Evolutionary conservation across 2,329 filamentous ascomycete genomes (phyloP).

Genomic region (Penicillium sp.): DNA sequence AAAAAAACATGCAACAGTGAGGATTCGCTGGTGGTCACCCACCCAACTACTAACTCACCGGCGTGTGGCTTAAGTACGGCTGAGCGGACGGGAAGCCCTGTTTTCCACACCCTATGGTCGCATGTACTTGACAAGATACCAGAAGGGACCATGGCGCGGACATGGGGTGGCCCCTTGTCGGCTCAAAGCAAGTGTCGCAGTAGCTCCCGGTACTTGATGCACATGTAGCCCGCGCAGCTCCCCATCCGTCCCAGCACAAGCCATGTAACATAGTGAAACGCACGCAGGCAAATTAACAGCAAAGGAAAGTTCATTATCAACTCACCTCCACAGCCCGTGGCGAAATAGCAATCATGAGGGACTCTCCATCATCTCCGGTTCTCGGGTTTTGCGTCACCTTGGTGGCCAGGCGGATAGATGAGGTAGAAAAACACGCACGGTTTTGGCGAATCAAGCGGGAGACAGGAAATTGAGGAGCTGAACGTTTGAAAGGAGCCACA

Average conservation of each 20-base stretch:
- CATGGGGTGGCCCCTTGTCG: background rate
- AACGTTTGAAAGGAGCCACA: background rate
- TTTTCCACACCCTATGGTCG: conserved; percentile 49
- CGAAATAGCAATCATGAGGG: conserved; percentile 80
- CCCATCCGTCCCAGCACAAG: background rate
- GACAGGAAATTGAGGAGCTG: background rate
- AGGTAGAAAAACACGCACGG: conserved; percentile 37
- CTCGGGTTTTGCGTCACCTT: conserved; percentile 65
- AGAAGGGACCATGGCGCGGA: conserved; percentile 17
- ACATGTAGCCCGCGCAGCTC: background rate
- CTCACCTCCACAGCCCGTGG: conserved; percentile 74
- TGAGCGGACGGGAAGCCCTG: conserved; percentile 50
- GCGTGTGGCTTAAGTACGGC: conserved; percentile 49
- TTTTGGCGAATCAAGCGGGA: conserved; percentile 18
- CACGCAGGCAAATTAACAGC: background rate
- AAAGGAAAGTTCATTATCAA: conserved; percentile 14
- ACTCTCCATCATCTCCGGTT: conserved; percentile 77
- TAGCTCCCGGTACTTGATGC: background rate
- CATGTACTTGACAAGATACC: conserved; percentile 31
- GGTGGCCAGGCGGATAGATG: conserved; percentile 35
- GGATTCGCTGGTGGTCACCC: conserved; percentile 50
- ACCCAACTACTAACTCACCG: conserved; percentile 49
- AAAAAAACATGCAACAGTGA: conserved; percentile 45
- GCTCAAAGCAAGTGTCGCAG: background rate
- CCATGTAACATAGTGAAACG: background rate